A percentile compares a stretch with the other conserved stretches of the same genome.
These are phyloP conservation scores for Gillenia trifoliata DNA, from an alignment of 306 rosid species.

Conservation along the genomic window DNA sequence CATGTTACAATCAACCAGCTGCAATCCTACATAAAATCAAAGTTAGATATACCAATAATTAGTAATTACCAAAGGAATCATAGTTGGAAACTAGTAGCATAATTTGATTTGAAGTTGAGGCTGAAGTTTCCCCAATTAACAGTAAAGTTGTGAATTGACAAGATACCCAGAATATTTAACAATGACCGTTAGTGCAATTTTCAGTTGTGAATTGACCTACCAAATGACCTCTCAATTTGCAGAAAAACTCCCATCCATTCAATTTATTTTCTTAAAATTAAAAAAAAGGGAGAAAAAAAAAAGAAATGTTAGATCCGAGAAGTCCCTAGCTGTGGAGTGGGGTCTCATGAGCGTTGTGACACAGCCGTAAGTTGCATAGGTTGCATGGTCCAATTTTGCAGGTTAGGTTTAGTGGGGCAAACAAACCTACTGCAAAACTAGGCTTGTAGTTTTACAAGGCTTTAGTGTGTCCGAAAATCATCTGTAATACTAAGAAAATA, in stretches of 20 bases:
- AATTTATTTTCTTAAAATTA: neutral
- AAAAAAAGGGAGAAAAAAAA: neutral
- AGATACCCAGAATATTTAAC: neutral
- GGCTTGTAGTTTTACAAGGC: neutral
- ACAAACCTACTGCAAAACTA: neutral
- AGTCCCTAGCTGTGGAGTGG: neutral
- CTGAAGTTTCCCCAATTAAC: no score
- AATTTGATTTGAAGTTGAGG: no score
- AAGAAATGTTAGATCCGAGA: neutral
- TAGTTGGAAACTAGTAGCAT: no score
- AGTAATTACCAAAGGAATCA: no score
- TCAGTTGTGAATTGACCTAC: constrained; percentile 9
- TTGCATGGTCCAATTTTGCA: neutral
- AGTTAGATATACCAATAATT: neutral
- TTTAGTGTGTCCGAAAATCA: neutral
- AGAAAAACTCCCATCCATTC: no score
- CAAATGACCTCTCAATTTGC: neutral
- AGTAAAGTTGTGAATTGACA: no score
- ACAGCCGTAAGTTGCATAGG: neutral
- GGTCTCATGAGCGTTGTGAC: neutral
- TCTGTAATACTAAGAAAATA: no score
- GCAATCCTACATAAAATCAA: neutral
- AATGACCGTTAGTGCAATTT: constrained; percentile 33
- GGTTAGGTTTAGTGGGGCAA: constrained; percentile 6
- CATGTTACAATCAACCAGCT: neutral